Evolutionary conservation across 345 rosid genomes (phyloP), one percentile per base, ranked within the genome.

Genomic region (Lumnitzera littorea): DNA sequence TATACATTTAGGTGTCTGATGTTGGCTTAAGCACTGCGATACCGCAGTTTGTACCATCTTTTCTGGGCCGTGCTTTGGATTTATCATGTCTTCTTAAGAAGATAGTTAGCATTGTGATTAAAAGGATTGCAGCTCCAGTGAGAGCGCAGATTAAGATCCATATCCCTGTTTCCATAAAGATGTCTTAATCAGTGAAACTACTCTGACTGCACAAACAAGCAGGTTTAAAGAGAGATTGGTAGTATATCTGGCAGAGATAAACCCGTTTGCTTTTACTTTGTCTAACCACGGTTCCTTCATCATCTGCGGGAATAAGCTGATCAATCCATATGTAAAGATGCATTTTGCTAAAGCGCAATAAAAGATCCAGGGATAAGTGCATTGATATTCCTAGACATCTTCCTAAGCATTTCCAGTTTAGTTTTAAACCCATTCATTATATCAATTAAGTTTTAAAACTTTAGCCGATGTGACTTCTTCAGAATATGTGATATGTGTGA

Each of bases 101-200:
- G 62, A 13, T 24, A 9, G 15, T 24, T 24, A 51, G 59, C 20
- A 0, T 20, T 15, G 57, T n/a, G 20, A 58, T 27, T 53, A 62
- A 14, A 53, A 67, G 17, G 25, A 36, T 50, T 3, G 54, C 56
- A 56, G 62, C 50, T 23, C 62, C 77, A 2, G 50, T 12, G 0
- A 71, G 43, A 16, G 57, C 65, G 48, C 74, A 61, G 0, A 65
- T 48, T 13, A 76, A 59, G 61, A 78, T 67, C 86, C 80, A 76
- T 41, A 43, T 49, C 48, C 62, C 79, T 71, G 75, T 51, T 60
- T 64, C 56, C 53, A 65, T 36, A 8, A 14, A 54, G 16, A 49
- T 36, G 11, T 52, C 29, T 61, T 24, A 9, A 24, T 16, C 13
- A 48, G 58, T 13, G 60, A 61, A 5, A 43, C 46, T 57, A 58